Percentiles rank a stretch among this genome's conserved stretches.
Evolutionary conservation across 768 basidiomycete species (phyloP).

Genomic region (Xerocomellus amylosporus): DNA sequence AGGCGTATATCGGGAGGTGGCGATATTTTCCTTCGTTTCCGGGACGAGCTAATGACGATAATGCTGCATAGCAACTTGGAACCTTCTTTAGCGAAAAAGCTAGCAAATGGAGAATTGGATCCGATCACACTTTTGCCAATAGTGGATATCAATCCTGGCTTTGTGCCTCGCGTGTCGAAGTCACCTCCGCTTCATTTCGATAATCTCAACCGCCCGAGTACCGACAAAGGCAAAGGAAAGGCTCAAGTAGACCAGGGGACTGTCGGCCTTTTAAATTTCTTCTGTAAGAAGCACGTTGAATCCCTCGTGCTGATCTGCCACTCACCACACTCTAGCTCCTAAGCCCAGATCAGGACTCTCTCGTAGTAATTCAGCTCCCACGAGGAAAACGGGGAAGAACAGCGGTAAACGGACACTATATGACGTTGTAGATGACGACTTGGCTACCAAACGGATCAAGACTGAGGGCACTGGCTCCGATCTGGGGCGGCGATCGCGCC

Average conservation of each 20-base stretch:
- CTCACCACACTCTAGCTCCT: slow-evolving; percentile 31
- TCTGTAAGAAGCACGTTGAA: slow-evolving; percentile 45
- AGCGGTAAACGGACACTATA: slow-evolving; percentile 77
- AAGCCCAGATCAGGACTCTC: slow-evolving; percentile 24
- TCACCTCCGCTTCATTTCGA: slow-evolving; percentile 34
- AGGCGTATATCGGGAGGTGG: slow-evolving; percentile 72
- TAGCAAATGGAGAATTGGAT: slow-evolving; percentile 69
- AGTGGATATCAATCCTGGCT: slow-evolving; percentile 73
- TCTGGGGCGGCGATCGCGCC: slow-evolving; percentile 29
- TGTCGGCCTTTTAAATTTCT: slow-evolving; percentile 57
- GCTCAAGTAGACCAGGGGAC: slow-evolving; percentile 21
- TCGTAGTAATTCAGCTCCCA: slow-evolving; percentile 31
- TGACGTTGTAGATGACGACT: slow-evolving; percentile 67
- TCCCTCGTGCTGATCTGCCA: slow-evolving; percentile 37
- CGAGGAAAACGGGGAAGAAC: slow-evolving; percentile 45
- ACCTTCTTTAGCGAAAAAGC: slow-evolving; percentile 54
- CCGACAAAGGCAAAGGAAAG: slow-evolving; percentile 50
- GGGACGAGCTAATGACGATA: slow-evolving; percentile 9
- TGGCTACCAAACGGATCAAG: slow-evolving; percentile 50
- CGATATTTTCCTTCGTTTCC: background rate
- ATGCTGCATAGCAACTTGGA: slow-evolving; percentile 54
- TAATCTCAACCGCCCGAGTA: slow-evolving; percentile 24
- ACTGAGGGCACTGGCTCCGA: slow-evolving; percentile 17
- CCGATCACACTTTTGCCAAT: slow-evolving; percentile 69
- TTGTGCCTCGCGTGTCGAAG: slow-evolving; percentile 53